phyloP scores from a whole-genome alignment of 176 grass and related monocot species.

The Bolboschoenus planiculmis region DNA sequence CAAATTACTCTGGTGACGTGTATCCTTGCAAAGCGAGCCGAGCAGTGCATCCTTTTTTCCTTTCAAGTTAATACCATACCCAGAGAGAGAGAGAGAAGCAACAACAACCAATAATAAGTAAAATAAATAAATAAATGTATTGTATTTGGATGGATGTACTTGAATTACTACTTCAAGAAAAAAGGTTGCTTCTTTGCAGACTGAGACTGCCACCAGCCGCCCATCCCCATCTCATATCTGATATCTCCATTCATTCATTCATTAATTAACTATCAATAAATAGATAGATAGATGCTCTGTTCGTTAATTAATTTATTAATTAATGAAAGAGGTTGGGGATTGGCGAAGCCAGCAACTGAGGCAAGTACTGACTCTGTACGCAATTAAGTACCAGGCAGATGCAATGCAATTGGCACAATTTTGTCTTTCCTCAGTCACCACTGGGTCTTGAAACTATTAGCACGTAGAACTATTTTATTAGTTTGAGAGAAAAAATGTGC shows the following conservation, averaged over 20 bases:
- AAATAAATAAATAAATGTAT: neutral
- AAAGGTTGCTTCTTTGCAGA: neutral
- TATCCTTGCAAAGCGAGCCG: neutral
- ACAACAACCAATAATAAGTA: neutral
- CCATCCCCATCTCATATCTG: neutral
- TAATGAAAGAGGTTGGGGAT: neutral
- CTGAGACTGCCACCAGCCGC: neutral
- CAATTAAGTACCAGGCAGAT: neutral
- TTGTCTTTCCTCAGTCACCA: neutral
- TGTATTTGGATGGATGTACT: neutral
- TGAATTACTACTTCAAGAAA: neutral
- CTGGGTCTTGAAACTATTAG: neutral
- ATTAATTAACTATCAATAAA: neutral
- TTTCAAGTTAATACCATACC: neutral
- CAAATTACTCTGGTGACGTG: neutral
- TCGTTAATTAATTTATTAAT: neutral
- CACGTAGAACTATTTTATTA: neutral
- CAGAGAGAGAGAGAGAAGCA: neutral
- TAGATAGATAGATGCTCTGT: neutral
- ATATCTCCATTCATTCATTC: neutral
- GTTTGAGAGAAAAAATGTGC: neutral
- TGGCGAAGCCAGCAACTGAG: neutral
- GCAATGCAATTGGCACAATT: neutral
- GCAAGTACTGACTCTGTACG: neutral
- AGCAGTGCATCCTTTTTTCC: neutral